Conservation (phyloP, 176 grass and related monocot genomes). For the Oryza glumipatula region DNA sequence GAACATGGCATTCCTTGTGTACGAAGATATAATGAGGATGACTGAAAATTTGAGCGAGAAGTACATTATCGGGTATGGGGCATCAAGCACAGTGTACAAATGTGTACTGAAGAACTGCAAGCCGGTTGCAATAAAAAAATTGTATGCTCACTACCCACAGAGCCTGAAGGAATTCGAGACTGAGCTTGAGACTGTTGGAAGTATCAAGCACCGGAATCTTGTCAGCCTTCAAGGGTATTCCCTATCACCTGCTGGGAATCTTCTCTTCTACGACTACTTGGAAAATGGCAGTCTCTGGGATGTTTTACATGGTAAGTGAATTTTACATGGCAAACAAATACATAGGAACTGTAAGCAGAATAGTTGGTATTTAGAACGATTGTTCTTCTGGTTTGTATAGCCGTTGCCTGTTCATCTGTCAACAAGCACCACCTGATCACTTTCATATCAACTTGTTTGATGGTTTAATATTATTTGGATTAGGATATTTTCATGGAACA, state of each 20-base stretch:
- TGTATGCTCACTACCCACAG: constrained; percentile 79
- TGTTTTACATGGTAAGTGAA: constrained; percentile 78
- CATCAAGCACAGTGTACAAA: constrained; percentile 92
- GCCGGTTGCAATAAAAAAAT: constrained; percentile 80
- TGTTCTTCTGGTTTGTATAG: constrained; percentile 14
- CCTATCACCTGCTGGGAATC: constrained; percentile 81
- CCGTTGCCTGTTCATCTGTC: constrained; percentile 22
- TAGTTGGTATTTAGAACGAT: constrained; percentile 9
- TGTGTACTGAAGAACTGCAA: constrained; percentile 89
- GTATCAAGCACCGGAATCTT: constrained; percentile 92
- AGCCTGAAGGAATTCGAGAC: constrained; percentile 92
- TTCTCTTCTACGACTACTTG: constrained; percentile 95
- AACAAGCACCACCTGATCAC: constrained; percentile 25
- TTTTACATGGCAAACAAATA: constrained; percentile 15
- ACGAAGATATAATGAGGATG: constrained; percentile 96
- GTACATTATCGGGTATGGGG: constrained; percentile 91
- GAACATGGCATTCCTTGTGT: constrained; percentile 96
- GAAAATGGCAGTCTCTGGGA: constrained; percentile 98
- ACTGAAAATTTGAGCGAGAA: constrained; percentile 95
- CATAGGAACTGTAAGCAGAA: neutral
- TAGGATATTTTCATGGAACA: constrained; percentile 17
- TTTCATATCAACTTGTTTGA: constrained; percentile 25
- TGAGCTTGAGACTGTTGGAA: constrained; percentile 83
- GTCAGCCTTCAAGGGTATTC: constrained; percentile 92
- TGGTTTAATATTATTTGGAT: constrained; percentile 30